Evolutionary conservation across 208 protist species (phyloP), one percentile per base, ranked within the genome.

Genomic region (Angomonas ambiguus): DNA sequence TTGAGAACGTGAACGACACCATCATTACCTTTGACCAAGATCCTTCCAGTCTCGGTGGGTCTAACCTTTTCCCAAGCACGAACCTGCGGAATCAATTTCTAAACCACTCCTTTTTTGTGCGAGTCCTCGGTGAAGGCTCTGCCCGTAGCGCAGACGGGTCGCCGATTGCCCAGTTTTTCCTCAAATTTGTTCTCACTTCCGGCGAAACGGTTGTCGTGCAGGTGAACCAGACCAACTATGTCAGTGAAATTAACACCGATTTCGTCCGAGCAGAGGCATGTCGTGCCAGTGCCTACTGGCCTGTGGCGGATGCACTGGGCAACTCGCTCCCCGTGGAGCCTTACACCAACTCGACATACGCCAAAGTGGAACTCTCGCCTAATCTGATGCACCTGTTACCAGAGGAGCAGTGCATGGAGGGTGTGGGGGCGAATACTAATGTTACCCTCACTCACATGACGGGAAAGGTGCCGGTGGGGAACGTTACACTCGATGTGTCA

Each of bases 251-350:
- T 49, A 87, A 91, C 75, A 80, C 72, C 11, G 69, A 64, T 27
- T 79, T 74, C 58, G 49, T 90, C 27, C 55, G 71, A 30, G 61
- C 76, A 45, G 33, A 66, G 57, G 24, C 85, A 32, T 94, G 85
- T 66, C 78, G 83, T 25, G 51, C 88, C 38, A 91, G 77, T 35
- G 70, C 79, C 5, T 94, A 94, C 74, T 89, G 88, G 82, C 88
- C 88, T 20, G 88, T 94, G 10, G 66, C 79, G 20, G 83, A 94
- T 62, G 63, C 73, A 35, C 76, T 94, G n/a, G 88, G 85, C 59
- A 65, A 24, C 18, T 92, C 88, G 0, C 51, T 92, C n/a, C 85
- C 88, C 18, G 67, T 81, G 30, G 27, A 65, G 30, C 88, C 85
- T 6, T 90, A 81, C 63, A 79, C 18, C 31, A 69, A 60, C 69